phyloP scores from a whole-genome alignment of 495 filamentous ascomycete genomes.

The Penicillium canescens region DNA sequence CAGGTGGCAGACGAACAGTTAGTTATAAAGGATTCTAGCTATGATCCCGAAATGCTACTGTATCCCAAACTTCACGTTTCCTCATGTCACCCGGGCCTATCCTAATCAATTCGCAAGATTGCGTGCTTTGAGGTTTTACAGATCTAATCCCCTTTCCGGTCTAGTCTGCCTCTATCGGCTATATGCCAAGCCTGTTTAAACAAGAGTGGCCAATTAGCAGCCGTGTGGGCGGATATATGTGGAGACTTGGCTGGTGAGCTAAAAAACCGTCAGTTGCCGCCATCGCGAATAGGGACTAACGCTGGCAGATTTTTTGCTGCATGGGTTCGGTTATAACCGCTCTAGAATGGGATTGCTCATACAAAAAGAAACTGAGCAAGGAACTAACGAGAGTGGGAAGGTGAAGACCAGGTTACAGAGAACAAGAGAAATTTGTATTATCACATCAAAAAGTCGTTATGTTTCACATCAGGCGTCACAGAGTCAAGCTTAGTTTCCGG shows the following conservation, averaged over 20 bases:
- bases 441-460: slow-evolving; percentile 1
- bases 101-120: not conserved
- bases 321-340: not conserved
- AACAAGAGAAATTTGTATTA: not conserved
- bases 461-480: not conserved
- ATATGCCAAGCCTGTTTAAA: not conserved
- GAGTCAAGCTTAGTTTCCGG: slow-evolving; percentile 18
- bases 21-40: not conserved
- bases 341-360: too few species aligned
- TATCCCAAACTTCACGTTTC: not conserved
- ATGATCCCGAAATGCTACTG: not conserved
- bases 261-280: not conserved
- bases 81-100: not conserved
- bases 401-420: not conserved
- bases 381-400: too few species aligned
- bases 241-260: not conserved
- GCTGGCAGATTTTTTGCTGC: not conserved
- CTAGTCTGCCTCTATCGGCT: not conserved
- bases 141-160: not conserved
- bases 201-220: not conserved
- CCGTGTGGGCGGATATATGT: not conserved
- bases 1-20: not conserved
- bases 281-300: not conserved
- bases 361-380: not conserved
- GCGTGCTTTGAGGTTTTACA: not conserved